Evolutionary conservation across 805 yeast genomes (phyloP).

Genomic region (Myxozyma vanderwaltii): DNA sequence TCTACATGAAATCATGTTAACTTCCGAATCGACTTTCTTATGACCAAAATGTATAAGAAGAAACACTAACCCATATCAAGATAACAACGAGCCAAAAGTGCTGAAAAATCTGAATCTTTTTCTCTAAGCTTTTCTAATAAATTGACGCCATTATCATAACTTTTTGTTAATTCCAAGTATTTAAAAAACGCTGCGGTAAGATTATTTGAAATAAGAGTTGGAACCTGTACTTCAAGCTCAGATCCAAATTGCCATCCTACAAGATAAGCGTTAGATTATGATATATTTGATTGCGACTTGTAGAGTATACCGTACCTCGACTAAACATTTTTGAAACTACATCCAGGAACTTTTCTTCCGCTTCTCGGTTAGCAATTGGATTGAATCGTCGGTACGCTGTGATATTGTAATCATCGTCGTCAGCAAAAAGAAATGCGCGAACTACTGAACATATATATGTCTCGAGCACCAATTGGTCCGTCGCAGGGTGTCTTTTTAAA

Average conservation of each 20-base stretch:
- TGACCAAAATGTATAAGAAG: background rate
- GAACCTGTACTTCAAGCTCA: slow-evolving; percentile 65
- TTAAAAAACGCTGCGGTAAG: slow-evolving; percentile 73
- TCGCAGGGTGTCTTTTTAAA: slow-evolving; percentile 34
- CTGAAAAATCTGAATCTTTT: slow-evolving; percentile 57
- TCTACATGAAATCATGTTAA: slow-evolving; percentile 39
- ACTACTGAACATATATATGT: slow-evolving; percentile 71
- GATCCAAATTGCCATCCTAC: slow-evolving; percentile 57
- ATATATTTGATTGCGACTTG: background rate
- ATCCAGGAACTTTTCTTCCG: slow-evolving; percentile 57
- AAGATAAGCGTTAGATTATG: background rate
- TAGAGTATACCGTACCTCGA: slow-evolving; percentile 50
- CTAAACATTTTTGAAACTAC: slow-evolving; percentile 69
- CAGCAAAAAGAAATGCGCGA: slow-evolving; percentile 75
- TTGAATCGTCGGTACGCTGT: slow-evolving; percentile 84
- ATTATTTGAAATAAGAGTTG: slow-evolving; percentile 65
- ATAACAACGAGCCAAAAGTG: slow-evolving; percentile 47
- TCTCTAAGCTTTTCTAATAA: slow-evolving; percentile 56
- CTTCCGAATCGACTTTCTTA: background rate
- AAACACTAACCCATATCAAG: slow-evolving; percentile 31
- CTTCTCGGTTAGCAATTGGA: slow-evolving; percentile 60
- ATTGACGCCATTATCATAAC: slow-evolving; percentile 61
- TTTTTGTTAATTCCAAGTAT: slow-evolving; percentile 64
- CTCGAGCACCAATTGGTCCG: slow-evolving; percentile 46
- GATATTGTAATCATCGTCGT: slow-evolving; percentile 70